These are phyloP conservation scores for Rutstroemia sp. DNA, from an alignment of 2,329 filamentous ascomycete genomes.

Conservation along the genomic window DNA sequence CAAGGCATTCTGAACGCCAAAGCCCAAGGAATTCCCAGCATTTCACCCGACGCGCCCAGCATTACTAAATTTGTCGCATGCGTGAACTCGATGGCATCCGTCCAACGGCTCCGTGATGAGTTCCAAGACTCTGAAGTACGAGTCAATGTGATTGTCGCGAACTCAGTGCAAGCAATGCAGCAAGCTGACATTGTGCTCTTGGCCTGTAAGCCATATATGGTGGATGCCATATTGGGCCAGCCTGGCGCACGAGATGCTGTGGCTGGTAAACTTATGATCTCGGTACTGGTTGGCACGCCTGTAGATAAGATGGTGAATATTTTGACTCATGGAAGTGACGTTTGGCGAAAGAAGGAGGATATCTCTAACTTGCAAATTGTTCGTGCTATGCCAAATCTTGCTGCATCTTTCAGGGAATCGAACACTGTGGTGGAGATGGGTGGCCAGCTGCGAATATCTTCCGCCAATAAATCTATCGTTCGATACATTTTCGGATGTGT, in stretches of 20 bases:
- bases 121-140: conserved; percentile 27
- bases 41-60: conserved; percentile 12
- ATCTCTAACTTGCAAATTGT: conserved; percentile 50
- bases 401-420: conserved; percentile 67
- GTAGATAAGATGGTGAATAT: conserved; percentile 53
- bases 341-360: conserved; percentile 21
- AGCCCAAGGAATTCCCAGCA: conserved; percentile 3
- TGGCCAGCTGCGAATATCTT: background rate
- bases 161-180: conserved; percentile 62
- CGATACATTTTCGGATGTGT: conserved; percentile 73
- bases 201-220: conserved; percentile 74
- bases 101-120: conserved; percentile 27
- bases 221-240: conserved; percentile 58
- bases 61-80: conserved; percentile 35
- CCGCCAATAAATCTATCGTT: conserved; percentile 39
- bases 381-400: conserved; percentile 79
- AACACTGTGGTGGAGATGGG: conserved; percentile 63
- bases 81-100: conserved; percentile 34
- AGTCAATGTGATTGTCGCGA: conserved; percentile 31
- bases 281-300: conserved; percentile 72
- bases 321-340: conserved; percentile 42
- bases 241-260: conserved; percentile 66
- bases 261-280: conserved; percentile 73
- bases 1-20: conserved; percentile 21
- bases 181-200: conserved; percentile 70